Conservation (phyloP, 768 basidiomycete genomes). For the Tulasnella sp. region DNA sequence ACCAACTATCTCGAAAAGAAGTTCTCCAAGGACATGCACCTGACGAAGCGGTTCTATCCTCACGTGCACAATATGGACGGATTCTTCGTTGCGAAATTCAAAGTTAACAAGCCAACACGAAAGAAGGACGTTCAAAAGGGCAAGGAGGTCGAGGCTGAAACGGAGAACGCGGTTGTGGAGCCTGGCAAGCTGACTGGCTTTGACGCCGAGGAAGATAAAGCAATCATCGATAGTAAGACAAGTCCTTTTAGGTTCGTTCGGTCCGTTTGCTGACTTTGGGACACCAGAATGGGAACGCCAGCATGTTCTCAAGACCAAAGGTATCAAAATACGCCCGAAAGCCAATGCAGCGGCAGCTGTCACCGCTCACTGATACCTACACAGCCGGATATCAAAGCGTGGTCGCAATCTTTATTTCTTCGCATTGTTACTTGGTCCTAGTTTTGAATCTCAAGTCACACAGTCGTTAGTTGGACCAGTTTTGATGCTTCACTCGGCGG, state of each 20-base stretch:
- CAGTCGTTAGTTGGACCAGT: not conserved
- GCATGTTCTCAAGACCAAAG: constrained; percentile 38
- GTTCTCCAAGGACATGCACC: constrained; percentile 66
- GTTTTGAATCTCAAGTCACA: not conserved
- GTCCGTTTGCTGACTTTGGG: not conserved
- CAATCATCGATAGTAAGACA: not conserved
- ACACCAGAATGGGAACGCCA: constrained; percentile 33
- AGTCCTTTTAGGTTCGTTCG: not conserved
- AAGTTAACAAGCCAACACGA: constrained; percentile 63
- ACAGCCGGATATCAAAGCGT: not conserved
- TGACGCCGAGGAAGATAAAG: constrained; percentile 64
- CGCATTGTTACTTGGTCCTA: not conserved
- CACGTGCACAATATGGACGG: constrained; percentile 99
- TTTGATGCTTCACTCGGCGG: not conserved
- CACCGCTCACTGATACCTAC: not conserved
- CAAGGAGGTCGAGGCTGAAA: constrained; percentile 30
- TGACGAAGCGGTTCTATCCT: constrained; percentile 88
- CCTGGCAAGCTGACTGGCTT: constrained; percentile 46
- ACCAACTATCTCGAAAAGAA: constrained; percentile 83
- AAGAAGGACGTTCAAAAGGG: constrained; percentile 26
- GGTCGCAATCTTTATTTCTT: not conserved
- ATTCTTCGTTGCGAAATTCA: constrained; percentile 98
- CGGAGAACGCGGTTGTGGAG: constrained; percentile 29
- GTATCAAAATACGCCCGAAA: constrained; percentile 31
- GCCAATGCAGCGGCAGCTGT: not conserved